Evolutionary conservation across 208 protist genomes (phyloP), one percentile per base, ranked within the genome.

Genomic region (Trypanosomatidae sp.): DNA sequence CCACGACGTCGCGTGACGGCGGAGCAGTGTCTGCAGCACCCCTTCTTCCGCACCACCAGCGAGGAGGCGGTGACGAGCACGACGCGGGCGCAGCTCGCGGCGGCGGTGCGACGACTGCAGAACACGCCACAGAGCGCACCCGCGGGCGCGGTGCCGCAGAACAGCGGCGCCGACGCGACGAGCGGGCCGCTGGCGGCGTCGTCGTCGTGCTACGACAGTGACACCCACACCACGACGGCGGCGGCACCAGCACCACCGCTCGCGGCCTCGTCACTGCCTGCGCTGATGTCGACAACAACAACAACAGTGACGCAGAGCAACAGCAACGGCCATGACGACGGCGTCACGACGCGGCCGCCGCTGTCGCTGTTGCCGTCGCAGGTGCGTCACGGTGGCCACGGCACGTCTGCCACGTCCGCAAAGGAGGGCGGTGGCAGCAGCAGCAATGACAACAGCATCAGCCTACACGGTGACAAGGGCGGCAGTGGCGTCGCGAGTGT

Each of bases 1-100:
- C 96, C 96, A 0, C 81, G 95, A 37, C 82, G 84, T 41, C 69
- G 96, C 26, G 71, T 90, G 11, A 96, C 92, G n/a, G 92, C 91
- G 2, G 82, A 86, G 42, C 82, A 97, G 57, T 89, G 86, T 41
- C 59, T 98, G 40, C 86, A 88, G 41, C 95, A 98, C 51, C 80
- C 86, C 0, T 98, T 88, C 52, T 89, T 97, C 39, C 69, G 63
- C 26, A 63, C 79, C 40, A 70, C 84, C 56, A 73, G 78, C 21
- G 53, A 49, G 38, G 78, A 54, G 42, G 64, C 58, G 20, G 53
- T 67, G 20, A 66, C 71, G 18, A 27, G 53, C 5, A 61, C 53
- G 22, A 56, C 49, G 10, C 26, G 76, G 2, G 70, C 77, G 15
- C 67, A 83, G 48, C 38, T 81, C 13, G 61, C 64, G 15, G 68